These are phyloP conservation scores for Cokeromyces recurvatus DNA, from an alignment of 371 early-diverging fungal species.

Conservation along the genomic window DNA sequence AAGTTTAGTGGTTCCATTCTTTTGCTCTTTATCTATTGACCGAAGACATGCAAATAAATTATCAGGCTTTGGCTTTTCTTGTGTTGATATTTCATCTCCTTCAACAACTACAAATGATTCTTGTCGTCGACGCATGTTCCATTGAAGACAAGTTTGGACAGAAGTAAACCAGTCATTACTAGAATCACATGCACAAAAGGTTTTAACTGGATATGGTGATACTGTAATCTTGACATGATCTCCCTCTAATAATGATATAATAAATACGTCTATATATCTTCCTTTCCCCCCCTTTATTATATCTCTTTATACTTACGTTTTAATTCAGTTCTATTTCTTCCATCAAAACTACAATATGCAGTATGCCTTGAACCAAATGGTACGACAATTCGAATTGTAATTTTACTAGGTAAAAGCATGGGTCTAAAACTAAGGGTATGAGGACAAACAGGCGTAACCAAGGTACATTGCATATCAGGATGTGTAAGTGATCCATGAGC, in stretches of 20 bases:
- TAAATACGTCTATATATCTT: too few relatives aligned
- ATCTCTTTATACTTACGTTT: constrained; percentile 51
- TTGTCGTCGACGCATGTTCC: constrained; percentile 81
- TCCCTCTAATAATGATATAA: too few relatives aligned
- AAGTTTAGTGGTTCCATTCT: not conserved
- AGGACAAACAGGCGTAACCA: constrained; percentile 94
- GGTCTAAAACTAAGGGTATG: constrained; percentile 93
- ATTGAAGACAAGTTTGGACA: constrained; percentile 70
- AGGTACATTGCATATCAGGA: constrained; percentile 85
- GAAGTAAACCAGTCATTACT: constrained; percentile 84
- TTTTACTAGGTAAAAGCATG: constrained; percentile 86
- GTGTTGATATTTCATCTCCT: not conserved
- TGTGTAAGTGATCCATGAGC: constrained; percentile 94
- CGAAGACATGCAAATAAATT: constrained; percentile 18
- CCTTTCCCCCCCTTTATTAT: too few relatives aligned
- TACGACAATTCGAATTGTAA: constrained; percentile 72
- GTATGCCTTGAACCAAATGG: constrained; percentile 66
- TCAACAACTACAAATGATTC: constrained; percentile 63
- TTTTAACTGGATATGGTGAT: constrained; percentile 83
- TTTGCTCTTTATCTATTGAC: not conserved
- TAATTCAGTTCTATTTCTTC: constrained; percentile 80
- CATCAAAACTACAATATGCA: constrained; percentile 87
- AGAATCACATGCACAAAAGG: constrained; percentile 38
- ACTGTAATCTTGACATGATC: constrained; percentile 85
- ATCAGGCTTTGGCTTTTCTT: not conserved